Percentiles rank a stretch among this genome's conserved stretches.
Evolutionary conservation across 305 asterid genomes (phyloP).

Genomic region (Solanum hybrid): DNA sequence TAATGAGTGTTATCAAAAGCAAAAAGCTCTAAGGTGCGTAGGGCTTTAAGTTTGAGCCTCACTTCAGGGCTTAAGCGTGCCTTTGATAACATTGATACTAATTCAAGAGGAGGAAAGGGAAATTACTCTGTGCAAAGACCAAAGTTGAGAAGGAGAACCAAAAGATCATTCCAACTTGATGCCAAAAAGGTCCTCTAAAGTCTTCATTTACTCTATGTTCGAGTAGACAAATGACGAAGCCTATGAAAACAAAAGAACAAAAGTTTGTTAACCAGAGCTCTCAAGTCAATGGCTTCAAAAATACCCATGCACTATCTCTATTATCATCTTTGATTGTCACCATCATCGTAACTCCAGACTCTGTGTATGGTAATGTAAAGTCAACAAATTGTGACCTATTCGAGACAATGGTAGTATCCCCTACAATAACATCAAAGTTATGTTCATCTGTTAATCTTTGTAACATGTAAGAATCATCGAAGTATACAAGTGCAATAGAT

Average conservation of each 20-base stretch:
- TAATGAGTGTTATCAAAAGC: too few species aligned
- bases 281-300: constrained; percentile 46
- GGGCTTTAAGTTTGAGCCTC: too few species aligned
- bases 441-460: constrained; percentile 4
- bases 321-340: not conserved
- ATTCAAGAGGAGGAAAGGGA: too few species aligned
- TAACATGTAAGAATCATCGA: not conserved
- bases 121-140: too few species aligned
- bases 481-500: not conserved
- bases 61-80: too few species aligned
- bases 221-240: constrained; percentile 41
- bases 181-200: too few species aligned
- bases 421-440: constrained; percentile 39
- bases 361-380: constrained; percentile 51
- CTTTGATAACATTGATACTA: too few species aligned
- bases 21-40: too few species aligned
- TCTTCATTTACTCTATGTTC: constrained; percentile 52
- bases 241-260: constrained; percentile 35
- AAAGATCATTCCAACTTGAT: too few species aligned
- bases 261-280: constrained; percentile 35
- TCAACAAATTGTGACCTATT: constrained; percentile 52
- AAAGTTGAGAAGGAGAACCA: too few species aligned
- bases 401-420: constrained; percentile 49
- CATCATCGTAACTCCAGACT: constrained; percentile 38
- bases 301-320: constrained; percentile 35